Conservation (phyloP, 2,329 filamentous ascomycete species). For the Nigrospora osmanthi region DNA sequence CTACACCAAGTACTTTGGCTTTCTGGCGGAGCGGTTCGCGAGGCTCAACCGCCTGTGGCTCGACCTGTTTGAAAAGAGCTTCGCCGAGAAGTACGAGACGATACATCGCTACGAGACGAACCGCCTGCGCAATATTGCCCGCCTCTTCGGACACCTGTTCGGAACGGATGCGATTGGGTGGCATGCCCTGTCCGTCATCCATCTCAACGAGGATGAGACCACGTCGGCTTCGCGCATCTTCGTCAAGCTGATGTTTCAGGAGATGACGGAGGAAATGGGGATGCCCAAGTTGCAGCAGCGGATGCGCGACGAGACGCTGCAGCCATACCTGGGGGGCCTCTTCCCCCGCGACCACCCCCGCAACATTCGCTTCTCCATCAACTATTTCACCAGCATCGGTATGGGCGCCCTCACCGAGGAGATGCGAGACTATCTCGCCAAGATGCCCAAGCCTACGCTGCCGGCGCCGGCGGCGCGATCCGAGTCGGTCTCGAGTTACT, state of each 20-base stretch:
- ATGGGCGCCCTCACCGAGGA: slow-evolving; percentile 93
- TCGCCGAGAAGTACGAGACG: slow-evolving; percentile 90
- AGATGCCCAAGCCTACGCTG: slow-evolving; percentile 75
- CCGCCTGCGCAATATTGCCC: slow-evolving; percentile 85
- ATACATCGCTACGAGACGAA: slow-evolving; percentile 98
- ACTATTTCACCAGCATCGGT: slow-evolving; percentile 97
- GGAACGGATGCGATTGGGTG: slow-evolving; percentile 84
- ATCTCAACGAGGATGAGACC: slow-evolving; percentile 93
- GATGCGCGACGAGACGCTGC: slow-evolving; percentile 70
- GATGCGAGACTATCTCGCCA: slow-evolving; percentile 86
- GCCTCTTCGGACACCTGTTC: slow-evolving; percentile 89
- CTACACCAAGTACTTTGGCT: slow-evolving; percentile 93
- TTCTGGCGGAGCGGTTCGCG: slow-evolving; percentile 90
- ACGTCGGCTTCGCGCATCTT: slow-evolving; percentile 96
- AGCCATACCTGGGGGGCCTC: slow-evolving; percentile 71
- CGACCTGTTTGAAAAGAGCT: slow-evolving; percentile 83
- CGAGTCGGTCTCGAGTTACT: slow-evolving; percentile 72
- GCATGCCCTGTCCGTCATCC: slow-evolving; percentile 79
- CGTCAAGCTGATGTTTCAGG: slow-evolving; percentile 95
- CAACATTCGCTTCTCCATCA: slow-evolving; percentile 95
- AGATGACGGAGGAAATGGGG: slow-evolving; percentile 79
- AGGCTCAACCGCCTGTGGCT: slow-evolving; percentile 95
- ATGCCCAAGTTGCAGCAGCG: slow-evolving; percentile 71
- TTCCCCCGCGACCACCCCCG: slow-evolving; percentile 86
- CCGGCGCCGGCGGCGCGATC: slow-evolving; percentile 61